phyloP scores from a whole-genome alignment of 2,329 filamentous ascomycete species.

The Aspergillus ustus region DNA sequence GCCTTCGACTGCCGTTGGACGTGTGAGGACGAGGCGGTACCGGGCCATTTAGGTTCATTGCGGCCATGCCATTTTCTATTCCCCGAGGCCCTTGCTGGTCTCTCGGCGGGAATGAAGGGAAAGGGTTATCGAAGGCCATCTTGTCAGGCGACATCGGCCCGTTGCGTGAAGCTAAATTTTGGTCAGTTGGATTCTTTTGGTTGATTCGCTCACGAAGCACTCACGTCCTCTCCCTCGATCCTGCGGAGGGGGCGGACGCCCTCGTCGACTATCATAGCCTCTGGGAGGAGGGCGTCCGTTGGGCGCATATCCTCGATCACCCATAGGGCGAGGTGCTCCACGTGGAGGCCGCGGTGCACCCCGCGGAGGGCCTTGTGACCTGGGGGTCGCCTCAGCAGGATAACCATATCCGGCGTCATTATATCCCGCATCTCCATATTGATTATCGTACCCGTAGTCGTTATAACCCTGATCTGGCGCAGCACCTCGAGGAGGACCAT shows the following conservation, averaged over 20 bases:
- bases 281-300: conserved; percentile 31
- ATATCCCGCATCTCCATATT: conserved; percentile 30
- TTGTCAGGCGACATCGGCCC: conserved; percentile 44
- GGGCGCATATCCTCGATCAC: conserved; percentile 30
- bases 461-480: conserved; percentile 30
- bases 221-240: conserved; percentile 40
- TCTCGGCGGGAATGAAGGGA: conserved; percentile 47
- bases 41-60: conserved; percentile 43
- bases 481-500: conserved; percentile 29
- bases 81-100: conserved; percentile 33
- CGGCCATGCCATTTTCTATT: conserved; percentile 45
- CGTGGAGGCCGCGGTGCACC: conserved; percentile 39
- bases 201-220: conserved; percentile 20
- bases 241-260: conserved; percentile 35
- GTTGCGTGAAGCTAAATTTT: conserved; percentile 32
- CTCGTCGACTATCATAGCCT: conserved; percentile 32
- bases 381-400: conserved; percentile 30
- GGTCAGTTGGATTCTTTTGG: background rate
- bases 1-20: conserved; percentile 34
- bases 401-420: conserved; percentile 34
- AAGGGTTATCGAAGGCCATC: conserved; percentile 54
- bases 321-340: conserved; percentile 34
- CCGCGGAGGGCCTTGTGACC: conserved; percentile 32
- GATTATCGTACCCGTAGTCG: conserved; percentile 33
- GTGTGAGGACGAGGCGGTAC: conserved; percentile 44